Evolutionary conservation across 2,329 filamentous ascomycete species (phyloP).

Genomic region (Xylaria sp.): DNA sequence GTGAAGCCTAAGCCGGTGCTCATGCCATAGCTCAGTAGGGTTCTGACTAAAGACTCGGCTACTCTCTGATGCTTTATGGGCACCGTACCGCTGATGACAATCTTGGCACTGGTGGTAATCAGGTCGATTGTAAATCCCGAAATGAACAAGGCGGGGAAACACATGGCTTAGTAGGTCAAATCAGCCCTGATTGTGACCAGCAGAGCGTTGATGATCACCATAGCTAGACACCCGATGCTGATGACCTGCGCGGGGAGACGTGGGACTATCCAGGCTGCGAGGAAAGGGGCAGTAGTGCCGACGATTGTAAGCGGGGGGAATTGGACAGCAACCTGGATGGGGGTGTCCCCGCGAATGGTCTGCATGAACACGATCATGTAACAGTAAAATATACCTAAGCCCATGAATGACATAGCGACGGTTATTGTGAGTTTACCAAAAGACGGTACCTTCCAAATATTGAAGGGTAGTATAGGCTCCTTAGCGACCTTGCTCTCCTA

Average conservation of each 20-base stretch:
- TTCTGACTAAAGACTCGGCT: slow-evolving; percentile 61
- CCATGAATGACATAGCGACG: slow-evolving; percentile 39
- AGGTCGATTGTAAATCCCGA: slow-evolving; percentile 59
- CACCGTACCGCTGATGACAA: slow-evolving; percentile 65
- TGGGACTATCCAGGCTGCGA: slow-evolving; percentile 59
- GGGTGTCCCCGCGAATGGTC: neutral
- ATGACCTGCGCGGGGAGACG: slow-evolving; percentile 60
- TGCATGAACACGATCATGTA: slow-evolving; percentile 4
- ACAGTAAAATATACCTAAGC: neutral
- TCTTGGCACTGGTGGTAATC: slow-evolving; percentile 62
- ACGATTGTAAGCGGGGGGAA: slow-evolving; percentile 1
- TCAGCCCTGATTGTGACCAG: slow-evolving; percentile 59
- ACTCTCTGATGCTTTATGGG: slow-evolving; percentile 61
- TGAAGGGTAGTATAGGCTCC: slow-evolving; percentile 59
- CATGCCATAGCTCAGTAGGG: slow-evolving; percentile 56
- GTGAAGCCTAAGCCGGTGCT: slow-evolving; percentile 58
- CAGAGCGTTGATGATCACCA: slow-evolving; percentile 37
- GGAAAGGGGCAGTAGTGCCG: slow-evolving; percentile 51
- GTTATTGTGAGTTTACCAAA: slow-evolving; percentile 57
- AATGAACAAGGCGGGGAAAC: slow-evolving; percentile 54
- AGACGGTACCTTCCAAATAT: slow-evolving; percentile 58
- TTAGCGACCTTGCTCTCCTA: slow-evolving; percentile 56
- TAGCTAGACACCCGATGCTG: slow-evolving; percentile 56
- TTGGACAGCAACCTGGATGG: neutral
- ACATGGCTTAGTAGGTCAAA: slow-evolving; percentile 58